Percentiles rank a stretch among this genome's conserved stretches.
Conservation (phyloP, 345 rosid species). For the Garcia nutans region DNA sequence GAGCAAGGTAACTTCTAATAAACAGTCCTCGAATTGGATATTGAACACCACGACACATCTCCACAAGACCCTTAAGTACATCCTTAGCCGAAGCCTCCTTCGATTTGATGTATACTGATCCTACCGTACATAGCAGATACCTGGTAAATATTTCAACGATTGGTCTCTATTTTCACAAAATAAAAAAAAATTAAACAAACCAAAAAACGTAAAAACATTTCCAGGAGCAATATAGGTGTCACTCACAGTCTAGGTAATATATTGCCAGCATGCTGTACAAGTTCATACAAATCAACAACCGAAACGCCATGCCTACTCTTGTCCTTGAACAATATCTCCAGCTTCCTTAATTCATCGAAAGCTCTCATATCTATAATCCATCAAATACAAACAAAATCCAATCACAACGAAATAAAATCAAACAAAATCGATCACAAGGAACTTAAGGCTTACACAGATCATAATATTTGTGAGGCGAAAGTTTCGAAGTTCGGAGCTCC, state of each 20-base stretch:
- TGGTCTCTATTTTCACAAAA: not conserved
- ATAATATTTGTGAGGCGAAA: conserved; percentile 36
- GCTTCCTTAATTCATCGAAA: conserved; percentile 31
- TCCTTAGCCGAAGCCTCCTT: conserved; percentile 98
- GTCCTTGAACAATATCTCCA: conserved; percentile 35
- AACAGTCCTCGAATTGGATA: conserved; percentile 97
- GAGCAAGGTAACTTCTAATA: conserved; percentile 95
- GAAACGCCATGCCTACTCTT: conserved; percentile 35
- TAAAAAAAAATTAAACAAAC: not conserved
- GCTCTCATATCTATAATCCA: conserved; percentile 30
- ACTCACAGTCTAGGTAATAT: conserved; percentile 29
- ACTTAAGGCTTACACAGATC: conserved; percentile 19
- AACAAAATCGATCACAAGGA: not conserved
- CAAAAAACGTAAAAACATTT: not conserved
- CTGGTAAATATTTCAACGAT: conserved; percentile 32
- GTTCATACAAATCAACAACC: conserved; percentile 31
- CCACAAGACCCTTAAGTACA: conserved; percentile 93
- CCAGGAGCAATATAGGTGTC: too few species aligned
- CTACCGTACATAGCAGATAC: conserved; percentile 95
- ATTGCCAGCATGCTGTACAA: conserved; percentile 31
- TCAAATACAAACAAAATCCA: not conserved
- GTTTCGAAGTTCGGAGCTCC: conserved; percentile 35
- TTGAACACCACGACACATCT: conserved; percentile 98
- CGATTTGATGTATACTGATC: conserved; percentile 90
- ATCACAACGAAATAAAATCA: not conserved